Percentiles rank a stretch among this genome's conserved stretches.
phyloP scores from a whole-genome alignment of 108 stramenopile species.

The Skeletonema menzelii region DNA sequence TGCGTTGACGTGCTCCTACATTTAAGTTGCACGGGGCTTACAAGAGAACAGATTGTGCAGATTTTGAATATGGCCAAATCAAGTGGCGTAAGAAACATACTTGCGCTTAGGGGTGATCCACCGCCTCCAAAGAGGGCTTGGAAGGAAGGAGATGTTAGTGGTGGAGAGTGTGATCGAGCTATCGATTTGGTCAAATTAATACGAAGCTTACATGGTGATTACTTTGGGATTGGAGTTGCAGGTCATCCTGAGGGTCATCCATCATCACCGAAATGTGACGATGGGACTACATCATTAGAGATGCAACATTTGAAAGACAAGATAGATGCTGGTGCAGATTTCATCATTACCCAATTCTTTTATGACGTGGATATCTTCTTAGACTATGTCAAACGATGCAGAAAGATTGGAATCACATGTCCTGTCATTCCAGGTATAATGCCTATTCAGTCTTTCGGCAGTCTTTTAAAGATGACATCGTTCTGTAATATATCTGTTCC shows the following conservation, averaged over 20 bases:
- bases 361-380: slow-evolving; percentile 87
- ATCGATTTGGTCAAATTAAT: slow-evolving; percentile 93
- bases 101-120: slow-evolving; percentile 96
- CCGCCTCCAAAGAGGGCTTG: slow-evolving; percentile 83
- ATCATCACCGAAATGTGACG: slow-evolving; percentile 55
- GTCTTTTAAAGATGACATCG: slow-evolving; percentile 78
- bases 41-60: slow-evolving; percentile 45
- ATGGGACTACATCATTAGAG: slow-evolving; percentile 47
- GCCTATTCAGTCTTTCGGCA: slow-evolving; percentile 91
- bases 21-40: slow-evolving; percentile 90
- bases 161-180: slow-evolving; percentile 80
- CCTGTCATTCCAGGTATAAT: slow-evolving; percentile 95
- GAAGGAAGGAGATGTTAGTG: slow-evolving; percentile 63
- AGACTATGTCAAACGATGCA: slow-evolving; percentile 76
- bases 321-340: slow-evolving; percentile 93
- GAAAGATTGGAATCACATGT: slow-evolving; percentile 77
- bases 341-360: slow-evolving; percentile 96
- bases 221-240: slow-evolving; percentile 94
- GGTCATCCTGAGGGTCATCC: slow-evolving; percentile 97
- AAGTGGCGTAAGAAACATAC: slow-evolving; percentile 85
- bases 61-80: slow-evolving; percentile 62
- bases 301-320: slow-evolving; percentile 90
- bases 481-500: slow-evolving; percentile 87
- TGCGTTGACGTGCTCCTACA: slow-evolving; percentile 93
- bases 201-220: slow-evolving; percentile 87